A percentile compares a stretch with the other conserved stretches of the same genome.
These are phyloP conservation scores for Rhynchospora pubera DNA, from an alignment of 176 grass and related monocot genomes.

Conservation along the genomic window DNA sequence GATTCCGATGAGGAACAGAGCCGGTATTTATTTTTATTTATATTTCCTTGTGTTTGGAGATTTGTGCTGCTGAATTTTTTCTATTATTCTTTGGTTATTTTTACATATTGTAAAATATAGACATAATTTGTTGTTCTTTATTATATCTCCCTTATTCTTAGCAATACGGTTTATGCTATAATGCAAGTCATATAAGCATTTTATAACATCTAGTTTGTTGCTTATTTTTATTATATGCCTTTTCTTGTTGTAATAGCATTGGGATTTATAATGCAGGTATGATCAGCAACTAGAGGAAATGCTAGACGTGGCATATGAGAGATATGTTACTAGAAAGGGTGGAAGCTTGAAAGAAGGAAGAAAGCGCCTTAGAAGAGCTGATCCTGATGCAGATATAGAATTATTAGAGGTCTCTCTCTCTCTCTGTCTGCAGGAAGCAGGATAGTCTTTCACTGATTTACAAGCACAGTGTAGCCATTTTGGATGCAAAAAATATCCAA, in stretches of 20 bases:
- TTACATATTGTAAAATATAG: too few relatives aligned
- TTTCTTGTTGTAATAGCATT: background rate
- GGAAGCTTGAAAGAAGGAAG: conserved; percentile 67
- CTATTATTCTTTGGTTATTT: background rate
- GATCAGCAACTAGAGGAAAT: conserved; percentile 80
- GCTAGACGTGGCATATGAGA: conserved; percentile 88
- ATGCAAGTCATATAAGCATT: background rate
- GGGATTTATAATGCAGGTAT: conserved; percentile 46
- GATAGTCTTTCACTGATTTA: background rate
- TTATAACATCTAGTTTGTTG: too few relatives aligned
- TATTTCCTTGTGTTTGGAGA: background rate
- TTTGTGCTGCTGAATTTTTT: background rate
- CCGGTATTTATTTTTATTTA: conserved; percentile 39
- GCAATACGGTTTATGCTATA: background rate
- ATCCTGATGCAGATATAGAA: conserved; percentile 57
- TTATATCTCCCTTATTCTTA: background rate
- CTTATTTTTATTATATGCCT: too few relatives aligned
- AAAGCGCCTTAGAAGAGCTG: conserved; percentile 59
- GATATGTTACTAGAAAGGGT: conserved; percentile 75
- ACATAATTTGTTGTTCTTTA: background rate
- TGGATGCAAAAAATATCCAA: background rate
- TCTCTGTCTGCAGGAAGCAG: too few relatives aligned
- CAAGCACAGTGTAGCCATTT: background rate
- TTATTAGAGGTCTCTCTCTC: conserved; percentile 55
- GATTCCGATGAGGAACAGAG: conserved; percentile 83